A percentile compares a stretch with the other conserved stretches of the same genome.
These are phyloP conservation scores for Exophiala bonariae DNA, from an alignment of 2,329 filamentous ascomycete genomes.

Conservation along the genomic window DNA sequence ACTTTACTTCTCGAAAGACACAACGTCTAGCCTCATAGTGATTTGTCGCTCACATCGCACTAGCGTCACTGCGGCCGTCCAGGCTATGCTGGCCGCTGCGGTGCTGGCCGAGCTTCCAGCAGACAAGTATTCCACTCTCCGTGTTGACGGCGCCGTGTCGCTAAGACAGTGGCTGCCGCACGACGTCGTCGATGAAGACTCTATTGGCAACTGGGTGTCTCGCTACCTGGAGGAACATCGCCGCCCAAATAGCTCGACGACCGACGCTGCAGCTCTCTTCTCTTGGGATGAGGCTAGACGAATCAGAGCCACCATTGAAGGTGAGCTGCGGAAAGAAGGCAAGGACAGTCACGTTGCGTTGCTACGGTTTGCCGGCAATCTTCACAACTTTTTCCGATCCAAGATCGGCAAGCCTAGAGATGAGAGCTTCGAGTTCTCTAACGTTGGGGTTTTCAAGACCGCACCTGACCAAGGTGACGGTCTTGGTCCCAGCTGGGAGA, in stretches of 20 bases:
- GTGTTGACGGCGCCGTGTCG: background rate
- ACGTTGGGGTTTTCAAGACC: conserved; percentile 2
- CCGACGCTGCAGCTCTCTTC: background rate
- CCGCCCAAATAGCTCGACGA: background rate
- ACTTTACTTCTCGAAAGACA: conserved; percentile 2
- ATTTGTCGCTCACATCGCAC: conserved; percentile 14
- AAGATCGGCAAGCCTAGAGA: conserved; percentile 2
- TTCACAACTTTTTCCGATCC: conserved; percentile 1
- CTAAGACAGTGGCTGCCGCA: conserved; percentile 3
- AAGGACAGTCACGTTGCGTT: conserved; percentile 2
- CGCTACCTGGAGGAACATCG: background rate
- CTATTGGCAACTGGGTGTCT: background rate
- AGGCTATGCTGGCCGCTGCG: conserved; percentile 33
- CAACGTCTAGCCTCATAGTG: background rate
- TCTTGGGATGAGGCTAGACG: conserved; percentile 5
- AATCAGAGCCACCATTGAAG: conserved; percentile 1
- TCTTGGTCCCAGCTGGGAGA: background rate
- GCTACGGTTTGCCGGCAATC: conserved; percentile 1
- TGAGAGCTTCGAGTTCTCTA: conserved; percentile 4
- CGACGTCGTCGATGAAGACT: conserved; percentile 2
- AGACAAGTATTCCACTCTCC: background rate
- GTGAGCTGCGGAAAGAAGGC: conserved; percentile 1
- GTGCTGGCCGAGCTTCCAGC: background rate
- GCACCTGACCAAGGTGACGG: background rate
- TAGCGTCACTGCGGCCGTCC: conserved; percentile 33